Evolutionary conservation across 352 stramenopile genomes (phyloP), one percentile per base, ranked within the genome.

Genomic region (Globisporangium iwayamae): DNA sequence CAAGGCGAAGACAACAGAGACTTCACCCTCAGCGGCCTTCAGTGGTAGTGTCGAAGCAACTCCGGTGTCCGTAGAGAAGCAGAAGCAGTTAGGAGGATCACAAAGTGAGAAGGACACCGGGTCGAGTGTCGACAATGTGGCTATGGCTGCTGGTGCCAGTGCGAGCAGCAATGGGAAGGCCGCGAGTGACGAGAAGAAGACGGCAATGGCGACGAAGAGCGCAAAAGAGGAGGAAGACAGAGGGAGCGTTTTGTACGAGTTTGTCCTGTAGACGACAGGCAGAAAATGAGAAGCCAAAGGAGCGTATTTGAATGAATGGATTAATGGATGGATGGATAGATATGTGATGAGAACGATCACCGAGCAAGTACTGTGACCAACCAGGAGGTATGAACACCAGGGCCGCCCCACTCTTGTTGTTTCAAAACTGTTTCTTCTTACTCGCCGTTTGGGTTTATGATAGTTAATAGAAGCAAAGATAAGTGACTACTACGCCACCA

Each of bases 171-270:
- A 7, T 25, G 18, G 0, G n/a, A 45, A 7, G 8, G 30, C 22
- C 32, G 32, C 25, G 30, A 38, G 60, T 10, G 61, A 47, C 41
- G 13, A 47, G 16, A 18, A 47, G 41, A 20, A 47, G 41, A 22
- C 13, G 32, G 56, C 18, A 28, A 16, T 28, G 48, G 32, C 32
- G 32, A 55, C 5, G 51, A 56, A 4, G 32, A 46, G 16, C 14
- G 18, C 34, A 22, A 60, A 18, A 48, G 38, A 14, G 34, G 28
- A 46, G 34, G 8, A 28, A 45, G 62, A 62, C n/a, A 20, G 57
- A 3, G 65, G 77, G 39, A 65, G 63, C 38, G 70, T 90, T 68
- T 66, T 90, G 34, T 90, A 87, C 63, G 81, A 90, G 67, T 86
- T 85, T 70, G 79, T 87, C 47, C 65, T 89, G 68, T 90, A 58